These are phyloP conservation scores for Taiozyma sp. DNA, from an alignment of 1,139 yeast genomes.

Conservation along the genomic window DNA sequence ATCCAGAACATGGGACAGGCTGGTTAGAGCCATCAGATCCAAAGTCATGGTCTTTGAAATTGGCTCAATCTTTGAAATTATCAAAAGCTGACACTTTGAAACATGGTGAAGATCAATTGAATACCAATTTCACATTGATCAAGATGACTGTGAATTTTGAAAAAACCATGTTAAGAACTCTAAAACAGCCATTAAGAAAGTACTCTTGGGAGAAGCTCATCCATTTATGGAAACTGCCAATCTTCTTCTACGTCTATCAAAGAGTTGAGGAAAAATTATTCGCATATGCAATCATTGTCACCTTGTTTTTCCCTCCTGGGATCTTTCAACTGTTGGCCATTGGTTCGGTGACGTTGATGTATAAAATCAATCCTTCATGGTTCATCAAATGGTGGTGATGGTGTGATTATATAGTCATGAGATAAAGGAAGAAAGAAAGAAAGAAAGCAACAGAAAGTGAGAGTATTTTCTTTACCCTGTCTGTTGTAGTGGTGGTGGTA, in stretches of 20 bases:
- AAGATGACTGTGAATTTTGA: constrained; percentile 58
- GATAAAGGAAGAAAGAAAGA: too few relatives aligned
- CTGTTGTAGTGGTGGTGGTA: too few relatives aligned
- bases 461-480: too few relatives aligned
- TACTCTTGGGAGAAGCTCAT: constrained; percentile 21
- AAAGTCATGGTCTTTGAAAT: constrained; percentile 56
- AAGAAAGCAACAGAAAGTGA: too few relatives aligned
- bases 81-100: constrained; percentile 34
- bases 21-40: constrained; percentile 57
- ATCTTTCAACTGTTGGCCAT: constrained; percentile 13
- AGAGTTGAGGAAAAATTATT: constrained; percentile 9
- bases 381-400: constrained; percentile 8
- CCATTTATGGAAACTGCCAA: constrained; percentile 18
- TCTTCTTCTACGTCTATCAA: constrained; percentile 9
- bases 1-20: constrained; percentile 60
- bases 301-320: constrained; percentile 17
- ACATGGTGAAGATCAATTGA: constrained; percentile 48
- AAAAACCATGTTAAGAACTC: constrained; percentile 26
- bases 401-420: background rate
- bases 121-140: constrained; percentile 49
- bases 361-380: constrained; percentile 6
- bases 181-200: constrained; percentile 17
- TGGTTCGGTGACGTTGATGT: constrained; percentile 3
- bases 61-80: constrained; percentile 38
- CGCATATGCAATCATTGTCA: constrained; percentile 10